Conservation (phyloP, 2,329 filamentous ascomycete species). For the Scolecobasidium constrictum region DNA sequence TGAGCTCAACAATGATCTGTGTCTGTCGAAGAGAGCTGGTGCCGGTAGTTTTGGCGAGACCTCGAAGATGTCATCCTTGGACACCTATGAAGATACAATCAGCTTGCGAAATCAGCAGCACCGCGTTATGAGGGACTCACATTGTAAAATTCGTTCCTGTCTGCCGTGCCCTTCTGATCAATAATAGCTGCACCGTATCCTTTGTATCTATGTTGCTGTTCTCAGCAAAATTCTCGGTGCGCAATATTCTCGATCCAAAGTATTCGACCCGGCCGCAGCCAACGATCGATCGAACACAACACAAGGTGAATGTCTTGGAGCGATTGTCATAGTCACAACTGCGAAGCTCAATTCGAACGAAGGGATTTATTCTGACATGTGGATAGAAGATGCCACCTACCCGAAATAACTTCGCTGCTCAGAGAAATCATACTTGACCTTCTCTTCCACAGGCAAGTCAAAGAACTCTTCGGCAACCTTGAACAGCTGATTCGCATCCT, state of each 20-base stretch:
- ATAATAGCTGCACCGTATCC: constrained; percentile 35
- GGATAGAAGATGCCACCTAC: no score
- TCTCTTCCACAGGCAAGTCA: constrained; percentile 38
- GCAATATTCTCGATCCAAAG: no score
- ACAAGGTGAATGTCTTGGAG: no score
- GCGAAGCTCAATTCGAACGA: no score
- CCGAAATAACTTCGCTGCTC: constrained; percentile 41
- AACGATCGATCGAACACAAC: no score
- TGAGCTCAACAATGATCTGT: constrained; percentile 25
- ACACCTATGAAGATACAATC: constrained; percentile 21
- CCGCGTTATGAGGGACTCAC: no score
- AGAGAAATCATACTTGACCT: constrained; percentile 43
- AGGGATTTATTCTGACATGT: no score
- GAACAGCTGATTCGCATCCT: constrained; percentile 36
- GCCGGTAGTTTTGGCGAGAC: constrained; percentile 28
- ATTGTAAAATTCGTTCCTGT: constrained; percentile 46
- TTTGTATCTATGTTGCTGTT: constrained; percentile 21
- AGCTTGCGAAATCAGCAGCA: neutral
- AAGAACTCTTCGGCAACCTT: constrained; percentile 35
- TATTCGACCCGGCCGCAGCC: no score
- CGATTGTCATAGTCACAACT: no score
- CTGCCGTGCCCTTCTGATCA: constrained; percentile 37
- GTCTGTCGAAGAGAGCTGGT: constrained; percentile 28
- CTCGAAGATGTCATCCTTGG: constrained; percentile 41
- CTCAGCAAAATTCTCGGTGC: no score